Conservation (phyloP, 345 rosid genomes). For the Raphanus raphanistrum region DNA sequence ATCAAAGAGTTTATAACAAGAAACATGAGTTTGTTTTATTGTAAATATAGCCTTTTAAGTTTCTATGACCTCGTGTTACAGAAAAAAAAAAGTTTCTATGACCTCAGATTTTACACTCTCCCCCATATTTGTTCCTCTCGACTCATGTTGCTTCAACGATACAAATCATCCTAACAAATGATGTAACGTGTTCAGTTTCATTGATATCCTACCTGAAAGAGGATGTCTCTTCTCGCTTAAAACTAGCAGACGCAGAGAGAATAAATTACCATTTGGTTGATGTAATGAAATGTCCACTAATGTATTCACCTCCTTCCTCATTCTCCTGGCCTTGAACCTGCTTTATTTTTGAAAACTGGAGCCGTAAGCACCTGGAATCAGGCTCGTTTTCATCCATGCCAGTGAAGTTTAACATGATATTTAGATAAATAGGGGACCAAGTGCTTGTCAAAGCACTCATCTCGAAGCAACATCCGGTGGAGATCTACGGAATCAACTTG, state of each 20-base stretch:
- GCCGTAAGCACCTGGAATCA: constrained; percentile 71
- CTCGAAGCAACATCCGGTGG: background rate
- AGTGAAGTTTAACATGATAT: too few relatives aligned
- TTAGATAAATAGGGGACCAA: background rate
- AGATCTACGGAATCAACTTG: background rate
- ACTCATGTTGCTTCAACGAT: constrained; percentile 1
- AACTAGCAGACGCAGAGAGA: constrained; percentile 3
- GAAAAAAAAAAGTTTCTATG: background rate
- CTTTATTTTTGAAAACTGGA: constrained; percentile 62
- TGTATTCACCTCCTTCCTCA: constrained; percentile 53
- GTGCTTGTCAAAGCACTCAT: background rate
- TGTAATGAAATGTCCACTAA: background rate
- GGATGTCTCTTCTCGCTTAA: background rate
- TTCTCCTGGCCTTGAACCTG: constrained; percentile 64
- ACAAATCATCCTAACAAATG: background rate
- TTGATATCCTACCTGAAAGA: constrained; percentile 9
- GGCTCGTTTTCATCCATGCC: constrained; percentile 39
- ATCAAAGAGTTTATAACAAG: too few relatives aligned
- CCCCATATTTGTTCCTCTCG: constrained; percentile 11
- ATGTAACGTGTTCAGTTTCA: constrained; percentile 9
- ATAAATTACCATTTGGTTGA: constrained; percentile 23
- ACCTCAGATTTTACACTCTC: constrained; percentile 19
- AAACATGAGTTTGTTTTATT: too few relatives aligned
- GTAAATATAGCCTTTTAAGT: background rate
- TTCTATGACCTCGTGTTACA: background rate